Evolutionary conservation across 106 monocot species (phyloP).

Genomic region (Xerophyta viscosa): DNA sequence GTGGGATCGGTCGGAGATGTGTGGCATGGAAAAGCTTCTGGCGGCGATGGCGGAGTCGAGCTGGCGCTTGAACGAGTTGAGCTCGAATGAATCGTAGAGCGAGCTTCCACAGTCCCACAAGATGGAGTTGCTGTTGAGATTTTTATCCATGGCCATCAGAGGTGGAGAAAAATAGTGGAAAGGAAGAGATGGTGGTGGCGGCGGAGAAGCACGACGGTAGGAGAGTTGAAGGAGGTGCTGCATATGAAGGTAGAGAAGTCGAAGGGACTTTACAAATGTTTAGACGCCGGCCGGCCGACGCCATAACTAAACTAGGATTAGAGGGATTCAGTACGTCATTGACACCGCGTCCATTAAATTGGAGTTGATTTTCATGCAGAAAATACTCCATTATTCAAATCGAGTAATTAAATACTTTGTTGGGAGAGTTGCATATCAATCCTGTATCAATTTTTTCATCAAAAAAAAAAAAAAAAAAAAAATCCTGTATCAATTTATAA

Average conservation of each 20-base stretch:
- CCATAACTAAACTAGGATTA: neutral
- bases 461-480: too few relatives aligned
- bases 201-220: neutral
- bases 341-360: neutral
- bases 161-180: neutral
- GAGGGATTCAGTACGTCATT: slow-evolving; percentile 1
- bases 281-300: slow-evolving; percentile 1
- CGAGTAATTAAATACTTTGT: too few relatives aligned
- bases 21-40: slow-evolving; percentile 24
- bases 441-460: too few relatives aligned
- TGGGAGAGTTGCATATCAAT: too few relatives aligned
- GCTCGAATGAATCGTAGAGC: slow-evolving; percentile 82
- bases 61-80: slow-evolving; percentile 41
- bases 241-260: too few relatives aligned
- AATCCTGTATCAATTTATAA: too few relatives aligned
- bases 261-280: slow-evolving; percentile 4
- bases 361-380: slow-evolving; percentile 1
- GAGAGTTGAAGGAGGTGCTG: neutral
- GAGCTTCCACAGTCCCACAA: slow-evolving; percentile 74
- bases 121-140: neutral
- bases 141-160: neutral
- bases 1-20: neutral
- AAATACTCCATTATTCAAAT: too few relatives aligned
- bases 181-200: neutral
- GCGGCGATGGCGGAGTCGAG: slow-evolving; percentile 36